Evolutionary conservation across 1,284 basidiomycete genomes (phyloP).

Genomic region (Fereydounia khargensis): DNA sequence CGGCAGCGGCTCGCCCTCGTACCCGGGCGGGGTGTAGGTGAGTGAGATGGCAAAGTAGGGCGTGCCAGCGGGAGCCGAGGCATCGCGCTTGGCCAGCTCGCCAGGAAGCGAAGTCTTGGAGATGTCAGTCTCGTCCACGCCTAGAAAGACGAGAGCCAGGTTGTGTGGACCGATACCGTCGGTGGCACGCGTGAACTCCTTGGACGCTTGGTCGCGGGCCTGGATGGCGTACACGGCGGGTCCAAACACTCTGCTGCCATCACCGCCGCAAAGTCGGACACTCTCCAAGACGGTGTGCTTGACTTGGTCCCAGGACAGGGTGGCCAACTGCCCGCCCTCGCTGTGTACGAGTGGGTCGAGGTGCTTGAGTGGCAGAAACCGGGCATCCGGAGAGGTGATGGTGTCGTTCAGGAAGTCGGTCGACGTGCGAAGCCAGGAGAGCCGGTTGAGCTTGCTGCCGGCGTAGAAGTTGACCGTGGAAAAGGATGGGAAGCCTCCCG

Average conservation of each 20-base stretch:
- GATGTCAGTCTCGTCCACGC: conserved; percentile 34
- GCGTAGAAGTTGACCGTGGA: conserved; percentile 50
- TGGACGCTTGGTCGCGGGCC: conserved; percentile 10
- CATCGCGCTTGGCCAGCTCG: conserved; percentile 15
- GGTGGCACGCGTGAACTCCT: conserved; percentile 28
- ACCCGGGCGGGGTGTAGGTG: conserved; percentile 22
- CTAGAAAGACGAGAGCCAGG: conserved; percentile 47
- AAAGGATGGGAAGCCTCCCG: conserved; percentile 18
- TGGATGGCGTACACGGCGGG: background rate
- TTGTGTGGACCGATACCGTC: conserved; percentile 32
- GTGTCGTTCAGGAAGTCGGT: conserved; percentile 55
- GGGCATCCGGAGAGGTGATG: conserved; percentile 40
- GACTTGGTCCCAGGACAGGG: conserved; percentile 52
- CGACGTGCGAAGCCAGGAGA: conserved; percentile 54
- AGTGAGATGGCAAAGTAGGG: conserved; percentile 54
- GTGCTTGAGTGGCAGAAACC: conserved; percentile 52
- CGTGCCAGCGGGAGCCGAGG: conserved; percentile 25
- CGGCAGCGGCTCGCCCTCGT: conserved; percentile 3
- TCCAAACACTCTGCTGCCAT: background rate
- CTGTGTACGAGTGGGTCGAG: conserved; percentile 53
- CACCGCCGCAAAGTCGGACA: conserved; percentile 19
- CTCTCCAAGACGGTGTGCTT: conserved; percentile 27
- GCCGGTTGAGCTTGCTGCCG: conserved; percentile 46
- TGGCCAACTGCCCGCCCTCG: conserved; percentile 35
- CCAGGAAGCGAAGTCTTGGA: conserved; percentile 18